Evolutionary conservation across 345 rosid genomes (phyloP), one percentile per base, ranked within the genome.

Genomic region (Turnera subulata): DNA sequence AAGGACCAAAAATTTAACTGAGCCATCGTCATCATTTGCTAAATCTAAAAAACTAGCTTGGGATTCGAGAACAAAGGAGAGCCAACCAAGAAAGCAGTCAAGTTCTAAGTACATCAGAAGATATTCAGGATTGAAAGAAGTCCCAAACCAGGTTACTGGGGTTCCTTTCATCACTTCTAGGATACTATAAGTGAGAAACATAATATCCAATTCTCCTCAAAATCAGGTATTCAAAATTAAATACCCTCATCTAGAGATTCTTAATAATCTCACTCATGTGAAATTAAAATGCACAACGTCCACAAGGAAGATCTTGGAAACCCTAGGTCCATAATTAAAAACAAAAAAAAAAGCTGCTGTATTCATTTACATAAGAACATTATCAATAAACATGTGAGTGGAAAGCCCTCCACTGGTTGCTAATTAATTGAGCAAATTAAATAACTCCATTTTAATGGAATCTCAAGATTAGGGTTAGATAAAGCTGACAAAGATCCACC

Each of bases 401-500:
- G 16, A 59, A n/a, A n/a, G n/a, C n/a, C n/a, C n/a, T 59, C 58
- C 46, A 59, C 49, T 61, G 26, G 46, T 64, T 45, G 61, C 61
- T 73, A 64, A 70, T 20, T 49, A 58, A 51, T 55, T 50, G 64
- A 58, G 35, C 42, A 69, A 63, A 56, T 46, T 57, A 69, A 63
- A 56, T 46, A 58, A 50, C 61, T 59, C 53, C n/a, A 19, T 42
- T 4, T 42, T 14, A 60, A 43, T 53, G 68, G 50, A 39, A 63
- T 44, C 47, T 61, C 53, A 25, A 46, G 55, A 59, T 75, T 82
- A 82, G 91, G 91, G 86, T 72, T 66, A 53, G 66, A 50, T 58
- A 51, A n/a, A 53, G 44, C 33, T 18, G 19, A 46, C 7, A 50
- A 51, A 58, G 26, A 56, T 60, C 2, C 42, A 32, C 23, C 29